Base-by-base conservation (phyloP, 352 stramenopile genomes). In the Sclerospora graminicola region DNA sequence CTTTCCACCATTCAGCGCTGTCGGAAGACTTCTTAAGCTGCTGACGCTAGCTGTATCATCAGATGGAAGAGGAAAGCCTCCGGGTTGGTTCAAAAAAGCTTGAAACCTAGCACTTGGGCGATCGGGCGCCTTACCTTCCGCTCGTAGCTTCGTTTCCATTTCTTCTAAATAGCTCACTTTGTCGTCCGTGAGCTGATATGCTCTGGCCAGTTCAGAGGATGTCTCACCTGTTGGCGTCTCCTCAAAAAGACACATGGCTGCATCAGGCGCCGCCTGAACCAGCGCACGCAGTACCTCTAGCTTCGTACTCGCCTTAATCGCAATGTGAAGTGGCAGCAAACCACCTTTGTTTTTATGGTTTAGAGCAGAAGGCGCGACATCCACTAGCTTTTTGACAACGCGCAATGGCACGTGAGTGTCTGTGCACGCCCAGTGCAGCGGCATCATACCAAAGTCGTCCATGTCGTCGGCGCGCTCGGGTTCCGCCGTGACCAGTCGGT, bases 391-490 rank as follows among this genome's bases (percentile, higher is more conserved):
- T 32, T 80, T 69, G 20, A 89, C 60, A 18, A 82, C 65, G 13
- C 66, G 73, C 44, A 79, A 51, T 28, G 77, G 68, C 32, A 88
- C 78, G 45, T 76, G 60, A 24, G 62, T 69, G 37, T 84, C 80
- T 0, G 77, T 89, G 58, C 80, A 91, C 30, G 75, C 68, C 80
- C 80, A 91, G 58, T 91, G 80, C 40, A 91, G 60, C 40, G 77
- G 71, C 59, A 84, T 79, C 80, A 91, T 91, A 49, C 77, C 80
- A 45, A 87, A 89, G 63, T 91, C 80, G 59, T 91, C 79, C 48
- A 73, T 68, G 44, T 88, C 74, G 34, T 86, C 65, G 16, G 79
- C 79, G 57, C 60, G 63, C 51, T 70, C 59, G 5, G 72, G 55
- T 18, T 76, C 38, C 8, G 56, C 56, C 7, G 60, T 56, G 43